Conservation (phyloP, 2,329 filamentous ascomycete species). For the Alternaria arborescens region DNA sequence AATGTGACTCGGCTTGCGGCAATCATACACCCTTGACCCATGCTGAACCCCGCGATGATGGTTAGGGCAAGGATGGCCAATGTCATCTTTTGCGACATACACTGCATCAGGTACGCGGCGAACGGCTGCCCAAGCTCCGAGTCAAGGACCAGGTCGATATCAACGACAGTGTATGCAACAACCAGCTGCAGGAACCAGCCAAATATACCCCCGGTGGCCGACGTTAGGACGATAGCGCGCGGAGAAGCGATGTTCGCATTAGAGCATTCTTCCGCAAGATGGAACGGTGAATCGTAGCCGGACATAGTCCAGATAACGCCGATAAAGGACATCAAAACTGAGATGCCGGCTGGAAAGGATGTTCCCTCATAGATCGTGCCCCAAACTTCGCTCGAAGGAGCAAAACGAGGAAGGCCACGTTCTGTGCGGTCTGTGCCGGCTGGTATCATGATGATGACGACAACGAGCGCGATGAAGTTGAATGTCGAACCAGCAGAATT, state of each 20-base stretch:
- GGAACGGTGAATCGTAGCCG: constrained; percentile 75
- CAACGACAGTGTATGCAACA: constrained; percentile 74
- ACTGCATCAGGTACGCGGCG: constrained; percentile 73
- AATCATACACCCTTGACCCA: constrained; percentile 78
- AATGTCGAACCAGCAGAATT: constrained; percentile 75
- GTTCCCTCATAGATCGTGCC: constrained; percentile 71
- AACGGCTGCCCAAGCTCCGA: constrained; percentile 74
- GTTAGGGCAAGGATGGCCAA: constrained; percentile 71
- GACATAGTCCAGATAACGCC: constrained; percentile 74
- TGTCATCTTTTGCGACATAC: constrained; percentile 67
- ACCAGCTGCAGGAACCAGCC: constrained; percentile 79
- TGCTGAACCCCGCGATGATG: constrained; percentile 73
- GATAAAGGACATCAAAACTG: constrained; percentile 76
- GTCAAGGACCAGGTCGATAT: constrained; percentile 66
- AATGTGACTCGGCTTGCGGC: constrained; percentile 73
- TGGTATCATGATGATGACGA: constrained; percentile 75
- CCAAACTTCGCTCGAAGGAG: constrained; percentile 68
- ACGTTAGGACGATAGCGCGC: constrained; percentile 75
- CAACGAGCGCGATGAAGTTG: constrained; percentile 72
- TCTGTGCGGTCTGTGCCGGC: constrained; percentile 61
- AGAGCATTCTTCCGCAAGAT: constrained; percentile 77
- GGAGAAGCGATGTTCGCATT: constrained; percentile 76
- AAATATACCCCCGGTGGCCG: constrained; percentile 69
- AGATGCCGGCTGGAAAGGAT: constrained; percentile 71
- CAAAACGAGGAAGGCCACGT: constrained; percentile 66